These are phyloP conservation scores for Hypericum perforatum DNA, from an alignment of 345 rosid species.

Conservation along the genomic window DNA sequence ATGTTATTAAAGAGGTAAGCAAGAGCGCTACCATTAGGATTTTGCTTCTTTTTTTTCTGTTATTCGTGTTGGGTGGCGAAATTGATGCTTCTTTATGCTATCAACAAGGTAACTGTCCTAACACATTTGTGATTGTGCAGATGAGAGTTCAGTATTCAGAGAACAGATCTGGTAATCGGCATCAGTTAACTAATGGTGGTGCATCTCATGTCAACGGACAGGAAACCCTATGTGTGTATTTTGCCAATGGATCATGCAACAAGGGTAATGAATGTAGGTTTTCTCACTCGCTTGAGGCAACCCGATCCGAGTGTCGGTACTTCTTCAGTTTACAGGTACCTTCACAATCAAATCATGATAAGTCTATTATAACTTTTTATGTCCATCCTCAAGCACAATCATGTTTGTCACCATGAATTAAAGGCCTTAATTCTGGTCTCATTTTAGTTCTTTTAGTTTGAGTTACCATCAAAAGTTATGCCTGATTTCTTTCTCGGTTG, in stretches of 20 bases:
- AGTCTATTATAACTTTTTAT: not conserved
- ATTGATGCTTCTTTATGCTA: conserved; percentile 9
- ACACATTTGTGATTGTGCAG: conserved; percentile 21
- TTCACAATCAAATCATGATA: conserved; percentile 1
- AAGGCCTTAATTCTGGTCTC: no score
- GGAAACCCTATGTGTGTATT: conserved; percentile 50
- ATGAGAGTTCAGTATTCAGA: conserved; percentile 39
- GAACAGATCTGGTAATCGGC: conserved; percentile 15
- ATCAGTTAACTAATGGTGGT: conserved; percentile 16
- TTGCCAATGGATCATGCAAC: conserved; percentile 63
- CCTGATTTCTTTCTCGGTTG: no score
- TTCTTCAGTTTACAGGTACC: conserved; percentile 62
- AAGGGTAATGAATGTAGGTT: conserved; percentile 57
- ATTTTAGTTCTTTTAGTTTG: no score
- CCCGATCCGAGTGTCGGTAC: conserved; percentile 58
- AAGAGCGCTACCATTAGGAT: not conserved
- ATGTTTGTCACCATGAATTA: no score
- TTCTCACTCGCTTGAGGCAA: conserved; percentile 60
- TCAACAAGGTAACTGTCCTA: not conserved
- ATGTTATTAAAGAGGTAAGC: conserved; percentile 54
- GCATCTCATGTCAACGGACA: conserved; percentile 19
- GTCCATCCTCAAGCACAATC: not conserved
- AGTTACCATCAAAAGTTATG: no score
- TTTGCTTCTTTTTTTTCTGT: conserved; percentile 6
- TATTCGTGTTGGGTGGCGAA: conserved; percentile 8